Conservation (phyloP, 2,329 filamentous ascomycete genomes). For the Geosmithia putterillii region DNA sequence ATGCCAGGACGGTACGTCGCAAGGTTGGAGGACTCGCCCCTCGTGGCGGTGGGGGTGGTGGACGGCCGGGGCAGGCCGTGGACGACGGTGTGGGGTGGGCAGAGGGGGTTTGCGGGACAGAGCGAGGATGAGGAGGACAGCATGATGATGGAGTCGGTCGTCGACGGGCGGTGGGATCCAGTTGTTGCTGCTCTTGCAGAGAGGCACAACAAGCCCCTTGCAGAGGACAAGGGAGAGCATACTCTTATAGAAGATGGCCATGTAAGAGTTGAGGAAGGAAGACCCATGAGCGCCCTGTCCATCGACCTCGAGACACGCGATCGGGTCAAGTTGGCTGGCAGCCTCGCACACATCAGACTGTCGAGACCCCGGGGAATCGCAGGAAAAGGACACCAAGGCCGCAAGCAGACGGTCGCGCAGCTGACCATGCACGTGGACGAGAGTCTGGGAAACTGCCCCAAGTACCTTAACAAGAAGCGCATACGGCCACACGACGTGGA, state of each 20-base stretch:
- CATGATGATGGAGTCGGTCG: constrained; percentile 49
- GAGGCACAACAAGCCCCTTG: too few relatives aligned
- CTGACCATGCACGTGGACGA: constrained; percentile 59
- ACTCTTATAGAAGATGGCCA: too few relatives aligned
- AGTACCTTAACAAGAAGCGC: constrained; percentile 68
- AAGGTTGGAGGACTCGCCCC: constrained; percentile 48
- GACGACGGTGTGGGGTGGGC: constrained; percentile 70
- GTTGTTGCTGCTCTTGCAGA: not conserved
- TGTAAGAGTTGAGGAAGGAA: constrained; percentile 27
- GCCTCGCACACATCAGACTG: constrained; percentile 59
- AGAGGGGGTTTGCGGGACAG: constrained; percentile 52
- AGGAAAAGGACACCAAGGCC: constrained; percentile 12
- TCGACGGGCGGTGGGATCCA: constrained; percentile 55
- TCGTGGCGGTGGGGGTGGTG: constrained; percentile 63
- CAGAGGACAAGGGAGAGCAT: too few relatives aligned
- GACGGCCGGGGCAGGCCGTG: constrained; percentile 56
- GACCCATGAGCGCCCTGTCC: constrained; percentile 38
- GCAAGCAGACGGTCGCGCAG: constrained; percentile 22
- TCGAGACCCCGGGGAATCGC: constrained; percentile 22
- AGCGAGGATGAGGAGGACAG: constrained; percentile 50
- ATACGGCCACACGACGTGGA: constrained; percentile 35
- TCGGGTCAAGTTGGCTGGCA: constrained; percentile 62
- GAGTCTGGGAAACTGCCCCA: constrained; percentile 73
- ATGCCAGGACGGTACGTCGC: constrained; percentile 48
- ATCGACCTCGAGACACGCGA: constrained; percentile 41